phyloP scores from a whole-genome alignment of 2,329 filamentous ascomycete genomes.

The Lasiodiplodia sp. region DNA sequence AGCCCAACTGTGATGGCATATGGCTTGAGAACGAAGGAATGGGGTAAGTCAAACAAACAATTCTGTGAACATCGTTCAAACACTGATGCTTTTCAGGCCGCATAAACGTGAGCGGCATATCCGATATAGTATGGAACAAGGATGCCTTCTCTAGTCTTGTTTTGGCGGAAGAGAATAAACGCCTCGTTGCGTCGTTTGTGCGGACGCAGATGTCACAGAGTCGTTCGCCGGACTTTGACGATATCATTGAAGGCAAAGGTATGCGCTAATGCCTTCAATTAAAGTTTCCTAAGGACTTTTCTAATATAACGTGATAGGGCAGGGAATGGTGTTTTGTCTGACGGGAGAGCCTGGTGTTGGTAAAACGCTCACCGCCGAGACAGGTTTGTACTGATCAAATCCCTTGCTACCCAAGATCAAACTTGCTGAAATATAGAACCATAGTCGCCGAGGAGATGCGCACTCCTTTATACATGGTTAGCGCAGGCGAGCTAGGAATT shows the following conservation, averaged over 20 bases:
- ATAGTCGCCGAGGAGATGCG: slow-evolving; percentile 37
- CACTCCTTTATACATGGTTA: slow-evolving; percentile 35
- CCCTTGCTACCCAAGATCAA: not conserved
- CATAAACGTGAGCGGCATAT: not conserved
- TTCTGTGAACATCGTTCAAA: not conserved
- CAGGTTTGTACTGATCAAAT: not conserved
- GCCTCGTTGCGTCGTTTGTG: slow-evolving; percentile 39
- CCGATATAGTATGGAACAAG: slow-evolving; percentile 41
- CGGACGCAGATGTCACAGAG: slow-evolving; percentile 33
- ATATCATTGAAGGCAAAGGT: slow-evolving; percentile 45
- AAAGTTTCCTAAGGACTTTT: too few relatives aligned
- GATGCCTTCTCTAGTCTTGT: slow-evolving; percentile 41
- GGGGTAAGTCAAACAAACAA: slow-evolving; percentile 36
- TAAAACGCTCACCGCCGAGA: slow-evolving; percentile 39
- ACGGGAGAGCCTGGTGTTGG: slow-evolving; percentile 38
- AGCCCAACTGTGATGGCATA: slow-evolving; percentile 41
- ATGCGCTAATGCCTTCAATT: not conserved
- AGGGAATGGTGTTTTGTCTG: slow-evolving; percentile 37
- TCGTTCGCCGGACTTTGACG: slow-evolving; percentile 36
- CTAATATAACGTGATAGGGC: too few relatives aligned
- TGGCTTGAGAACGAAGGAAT: slow-evolving; percentile 42
- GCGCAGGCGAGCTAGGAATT: slow-evolving; percentile 35
- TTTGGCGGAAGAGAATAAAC: slow-evolving; percentile 38
- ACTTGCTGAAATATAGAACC: too few relatives aligned
- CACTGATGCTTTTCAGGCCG: not conserved